Conservation (phyloP, 2,329 filamentous ascomycete species). For the Pyrenochaeta sp. region DNA sequence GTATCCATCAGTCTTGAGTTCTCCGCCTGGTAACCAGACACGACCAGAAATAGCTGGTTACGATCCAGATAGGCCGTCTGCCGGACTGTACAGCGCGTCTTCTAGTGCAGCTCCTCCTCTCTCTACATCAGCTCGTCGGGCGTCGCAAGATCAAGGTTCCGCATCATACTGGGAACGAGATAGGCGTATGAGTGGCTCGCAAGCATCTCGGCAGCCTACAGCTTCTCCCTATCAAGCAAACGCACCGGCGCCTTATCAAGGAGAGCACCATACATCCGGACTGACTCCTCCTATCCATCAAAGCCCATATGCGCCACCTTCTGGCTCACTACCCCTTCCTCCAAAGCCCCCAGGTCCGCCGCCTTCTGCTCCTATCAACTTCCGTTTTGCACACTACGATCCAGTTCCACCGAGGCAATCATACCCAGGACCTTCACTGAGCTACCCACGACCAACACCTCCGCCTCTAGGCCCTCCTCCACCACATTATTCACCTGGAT, state of each 20-base stretch:
- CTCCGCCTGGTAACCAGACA: slow-evolving; percentile 18
- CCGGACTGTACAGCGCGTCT: slow-evolving; percentile 29
- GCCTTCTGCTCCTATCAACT: slow-evolving; percentile 36
- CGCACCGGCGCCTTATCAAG: slow-evolving; percentile 31
- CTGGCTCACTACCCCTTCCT: slow-evolving; percentile 29
- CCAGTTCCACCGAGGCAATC: slow-evolving; percentile 34
- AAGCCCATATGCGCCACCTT: slow-evolving; percentile 40
- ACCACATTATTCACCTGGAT: slow-evolving; percentile 58
- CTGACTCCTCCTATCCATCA: slow-evolving; percentile 34
- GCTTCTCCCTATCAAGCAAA: slow-evolving; percentile 33
- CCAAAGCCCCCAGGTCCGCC: slow-evolving; percentile 40
- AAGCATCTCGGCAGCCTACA: slow-evolving; percentile 29
- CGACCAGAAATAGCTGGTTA: slow-evolving; percentile 26
- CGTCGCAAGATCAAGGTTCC: slow-evolving; percentile 34
- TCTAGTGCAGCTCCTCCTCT: slow-evolving; percentile 24
- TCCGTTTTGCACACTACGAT: slow-evolving; percentile 47
- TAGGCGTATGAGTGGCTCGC: slow-evolving; percentile 37
- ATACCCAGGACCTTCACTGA: slow-evolving; percentile 32
- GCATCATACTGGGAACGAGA: slow-evolving; percentile 34
- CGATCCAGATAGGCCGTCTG: slow-evolving; percentile 34
- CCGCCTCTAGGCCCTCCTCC: slow-evolving; percentile 24
- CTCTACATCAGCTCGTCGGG: slow-evolving; percentile 26
- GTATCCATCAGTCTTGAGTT: neutral
- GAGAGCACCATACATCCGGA: slow-evolving; percentile 27
- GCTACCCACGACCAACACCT: slow-evolving; percentile 28